phyloP scores from a whole-genome alignment of 2,329 filamentous ascomycete species.

The Aspergillus udagawae region DNA sequence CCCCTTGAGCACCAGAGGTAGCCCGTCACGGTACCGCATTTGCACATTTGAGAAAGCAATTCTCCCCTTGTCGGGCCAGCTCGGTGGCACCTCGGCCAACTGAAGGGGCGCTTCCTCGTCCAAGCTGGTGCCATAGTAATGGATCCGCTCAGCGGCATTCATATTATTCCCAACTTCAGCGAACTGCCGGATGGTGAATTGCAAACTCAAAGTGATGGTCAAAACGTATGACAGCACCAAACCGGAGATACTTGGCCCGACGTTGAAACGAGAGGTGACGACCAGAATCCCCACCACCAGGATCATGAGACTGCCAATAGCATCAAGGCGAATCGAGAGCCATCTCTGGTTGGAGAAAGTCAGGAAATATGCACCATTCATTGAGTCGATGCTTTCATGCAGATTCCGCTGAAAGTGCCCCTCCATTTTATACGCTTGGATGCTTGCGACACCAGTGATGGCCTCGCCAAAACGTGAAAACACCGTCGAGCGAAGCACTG shows the following conservation, averaged over 20 bases:
- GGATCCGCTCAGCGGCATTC: constrained; percentile 89
- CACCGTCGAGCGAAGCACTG: constrained; percentile 78
- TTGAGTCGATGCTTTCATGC: constrained; percentile 72
- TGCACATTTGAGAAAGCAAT: constrained; percentile 71
- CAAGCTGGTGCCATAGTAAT: constrained; percentile 81
- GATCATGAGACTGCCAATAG: constrained; percentile 77
- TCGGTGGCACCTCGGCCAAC: constrained; percentile 63
- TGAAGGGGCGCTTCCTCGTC: constrained; percentile 87
- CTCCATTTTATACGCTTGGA: constrained; percentile 82
- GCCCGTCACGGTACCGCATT: constrained; percentile 70
- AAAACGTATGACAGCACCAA: constrained; percentile 91
- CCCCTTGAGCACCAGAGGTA: constrained; percentile 69
- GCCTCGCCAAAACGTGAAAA: constrained; percentile 92
- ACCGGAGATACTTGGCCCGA: constrained; percentile 78
- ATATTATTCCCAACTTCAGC: constrained; percentile 97
- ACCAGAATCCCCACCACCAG: constrained; percentile 87
- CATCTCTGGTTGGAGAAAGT: constrained; percentile 95
- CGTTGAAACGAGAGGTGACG: constrained; percentile 82
- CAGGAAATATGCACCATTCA: constrained; percentile 91
- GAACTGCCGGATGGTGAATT: constrained; percentile 89
- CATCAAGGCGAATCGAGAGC: constrained; percentile 79
- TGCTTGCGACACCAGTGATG: constrained; percentile 69
- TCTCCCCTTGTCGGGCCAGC: constrained; percentile 84
- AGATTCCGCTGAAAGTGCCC: constrained; percentile 69
- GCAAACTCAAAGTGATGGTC: constrained; percentile 89